These are phyloP conservation scores for Chiua virens DNA, from an alignment of 768 basidiomycete genomes.

Conservation along the genomic window DNA sequence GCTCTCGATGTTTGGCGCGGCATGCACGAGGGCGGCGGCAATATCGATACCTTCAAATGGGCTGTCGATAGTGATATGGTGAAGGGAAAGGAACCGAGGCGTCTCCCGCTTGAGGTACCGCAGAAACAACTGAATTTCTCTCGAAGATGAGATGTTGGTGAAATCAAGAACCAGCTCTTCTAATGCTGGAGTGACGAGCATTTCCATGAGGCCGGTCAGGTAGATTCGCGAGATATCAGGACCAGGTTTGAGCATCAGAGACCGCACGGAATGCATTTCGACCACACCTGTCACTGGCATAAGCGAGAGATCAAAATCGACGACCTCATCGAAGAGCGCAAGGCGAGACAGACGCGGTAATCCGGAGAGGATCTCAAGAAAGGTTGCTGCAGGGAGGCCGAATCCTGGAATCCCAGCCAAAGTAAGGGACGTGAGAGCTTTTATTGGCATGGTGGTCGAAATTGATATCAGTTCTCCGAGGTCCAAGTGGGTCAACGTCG, in stretches of 20 bases:
- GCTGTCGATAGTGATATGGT: conserved; percentile 21
- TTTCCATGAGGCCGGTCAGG: conserved; percentile 24
- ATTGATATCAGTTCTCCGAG: conserved; percentile 20
- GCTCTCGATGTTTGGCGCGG: conserved; percentile 24
- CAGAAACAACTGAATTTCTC: conserved; percentile 31
- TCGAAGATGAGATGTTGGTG: conserved; percentile 20
- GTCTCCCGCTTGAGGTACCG: conserved; percentile 26
- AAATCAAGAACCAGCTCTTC: conserved; percentile 28
- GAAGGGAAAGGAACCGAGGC: conserved; percentile 26
- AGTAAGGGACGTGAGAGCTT: conserved; percentile 24
- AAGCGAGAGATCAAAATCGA: conserved; percentile 24
- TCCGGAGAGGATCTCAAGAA: conserved; percentile 23
- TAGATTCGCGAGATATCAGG: conserved; percentile 29
- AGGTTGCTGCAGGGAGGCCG: conserved; percentile 20
- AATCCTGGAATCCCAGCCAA: conserved; percentile 22
- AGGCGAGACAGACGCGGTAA: conserved; percentile 24
- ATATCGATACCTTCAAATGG: conserved; percentile 27
- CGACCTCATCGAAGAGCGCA: conserved; percentile 25
- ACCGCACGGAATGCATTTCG: conserved; percentile 20
- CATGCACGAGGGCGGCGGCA: conserved; percentile 18
- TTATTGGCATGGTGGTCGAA: conserved; percentile 14
- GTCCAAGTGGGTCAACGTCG: conserved; percentile 20
- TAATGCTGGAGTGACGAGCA: conserved; percentile 22
- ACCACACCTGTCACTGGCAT: conserved; percentile 4
- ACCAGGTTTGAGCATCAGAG: conserved; percentile 23